A percentile compares a stretch with the other conserved stretches of the same genome.
Evolutionary conservation across 139 green algal species (phyloP).

Genomic region (Nannochloris sp.): DNA sequence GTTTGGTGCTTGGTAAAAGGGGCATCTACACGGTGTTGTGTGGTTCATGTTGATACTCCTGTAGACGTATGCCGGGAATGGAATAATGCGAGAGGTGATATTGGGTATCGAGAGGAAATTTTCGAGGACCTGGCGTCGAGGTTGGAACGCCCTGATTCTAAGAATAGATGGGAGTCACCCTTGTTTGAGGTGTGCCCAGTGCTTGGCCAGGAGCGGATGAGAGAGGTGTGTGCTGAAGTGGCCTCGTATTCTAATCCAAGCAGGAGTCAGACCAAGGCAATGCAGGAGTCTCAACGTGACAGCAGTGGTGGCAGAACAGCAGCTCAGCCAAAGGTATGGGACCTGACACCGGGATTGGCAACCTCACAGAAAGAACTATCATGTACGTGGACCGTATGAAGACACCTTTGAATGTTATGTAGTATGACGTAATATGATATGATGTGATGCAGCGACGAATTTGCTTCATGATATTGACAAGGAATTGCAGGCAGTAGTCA

Average conservation of each 20-base stretch:
- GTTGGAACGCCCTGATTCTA: conserved; percentile 77
- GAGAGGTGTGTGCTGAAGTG: neutral
- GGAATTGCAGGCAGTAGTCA: conserved; percentile 51
- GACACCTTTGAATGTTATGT: neutral
- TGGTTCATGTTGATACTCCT: conserved; percentile 73
- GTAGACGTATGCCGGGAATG: conserved; percentile 43
- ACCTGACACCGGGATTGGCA: conserved; percentile 10
- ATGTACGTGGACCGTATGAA: neutral
- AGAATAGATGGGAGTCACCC: conserved; percentile 84
- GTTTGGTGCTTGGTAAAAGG: conserved; percentile 83
- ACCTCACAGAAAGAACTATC: conserved; percentile 10
- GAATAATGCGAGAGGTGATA: conserved; percentile 42
- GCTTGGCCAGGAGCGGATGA: neutral
- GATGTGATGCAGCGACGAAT: conserved; percentile 59
- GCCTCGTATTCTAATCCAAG: neutral
- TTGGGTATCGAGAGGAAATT: conserved; percentile 24
- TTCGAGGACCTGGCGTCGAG: conserved; percentile 73
- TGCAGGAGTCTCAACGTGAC: too few species aligned
- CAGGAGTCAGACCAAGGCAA: too few species aligned
- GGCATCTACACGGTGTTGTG: conserved; percentile 71
- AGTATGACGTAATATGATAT: neutral
- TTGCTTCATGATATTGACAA: conserved; percentile 74
- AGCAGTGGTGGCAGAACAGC: neutral
- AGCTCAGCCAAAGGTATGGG: neutral
- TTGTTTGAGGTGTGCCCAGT: conserved; percentile 55